A percentile compares a stretch with the other conserved stretches of the same genome.
Conservation (phyloP, 441 rosid species). For the Macaranga tanarius region DNA sequence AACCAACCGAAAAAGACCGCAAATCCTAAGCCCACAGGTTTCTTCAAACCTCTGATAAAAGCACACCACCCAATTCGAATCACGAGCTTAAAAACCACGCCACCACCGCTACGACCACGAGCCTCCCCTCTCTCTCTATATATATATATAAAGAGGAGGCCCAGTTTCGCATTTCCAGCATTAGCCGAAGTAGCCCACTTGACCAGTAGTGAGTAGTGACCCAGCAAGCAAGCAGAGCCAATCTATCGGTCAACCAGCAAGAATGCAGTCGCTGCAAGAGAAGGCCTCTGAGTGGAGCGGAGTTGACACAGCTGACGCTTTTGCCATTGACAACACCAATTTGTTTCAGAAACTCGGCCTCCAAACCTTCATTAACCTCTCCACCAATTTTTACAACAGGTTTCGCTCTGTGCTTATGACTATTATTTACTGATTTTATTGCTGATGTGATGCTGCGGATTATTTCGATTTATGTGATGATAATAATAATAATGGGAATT, state of each 20-base stretch:
- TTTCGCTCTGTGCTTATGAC: not conserved
- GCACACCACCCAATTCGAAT: not conserved
- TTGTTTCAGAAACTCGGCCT: slow-evolving; percentile 76
- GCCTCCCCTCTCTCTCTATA: too few species aligned
- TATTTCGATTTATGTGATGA: not conserved
- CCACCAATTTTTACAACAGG: slow-evolving; percentile 91
- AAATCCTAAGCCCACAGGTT: not conserved
- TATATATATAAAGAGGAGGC: too few species aligned
- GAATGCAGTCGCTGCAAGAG: slow-evolving; percentile 77
- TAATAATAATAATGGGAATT: not conserved
- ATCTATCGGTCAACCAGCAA: too few species aligned
- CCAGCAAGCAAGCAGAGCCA: not conserved
- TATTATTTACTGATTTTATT: too few species aligned
- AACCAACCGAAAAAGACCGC: too few species aligned
- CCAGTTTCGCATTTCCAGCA: too few species aligned
- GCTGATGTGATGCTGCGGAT: too few species aligned
- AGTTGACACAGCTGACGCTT: slow-evolving; percentile 65
- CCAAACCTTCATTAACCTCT: slow-evolving; percentile 70
- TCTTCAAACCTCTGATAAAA: too few species aligned
- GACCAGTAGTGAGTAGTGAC: not conserved
- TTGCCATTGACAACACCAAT: slow-evolving; percentile 72
- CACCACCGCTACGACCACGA: too few species aligned
- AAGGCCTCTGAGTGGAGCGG: slow-evolving; percentile 89
- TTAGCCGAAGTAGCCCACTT: too few species aligned
- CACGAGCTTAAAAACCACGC: slow-evolving; percentile 4